Conservation (phyloP, 805 yeast species). For the Candida palmyrensis region DNA sequence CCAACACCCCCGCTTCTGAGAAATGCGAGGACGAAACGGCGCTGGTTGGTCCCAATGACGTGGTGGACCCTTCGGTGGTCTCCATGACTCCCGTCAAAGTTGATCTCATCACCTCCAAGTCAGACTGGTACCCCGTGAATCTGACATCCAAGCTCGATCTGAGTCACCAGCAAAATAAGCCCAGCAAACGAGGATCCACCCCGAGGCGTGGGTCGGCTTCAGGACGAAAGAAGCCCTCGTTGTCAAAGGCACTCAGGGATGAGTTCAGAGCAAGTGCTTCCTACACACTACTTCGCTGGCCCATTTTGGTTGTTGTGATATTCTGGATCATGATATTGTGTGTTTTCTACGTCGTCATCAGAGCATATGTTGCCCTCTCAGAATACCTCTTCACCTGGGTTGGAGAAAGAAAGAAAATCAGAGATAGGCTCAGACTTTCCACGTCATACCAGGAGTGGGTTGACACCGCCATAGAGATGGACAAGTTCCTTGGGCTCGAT, state of each 20-base stretch:
- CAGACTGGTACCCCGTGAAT: slow-evolving; percentile 20
- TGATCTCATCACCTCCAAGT: slow-evolving; percentile 19
- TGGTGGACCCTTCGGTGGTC: slow-evolving; percentile 1
- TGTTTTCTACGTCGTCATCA: slow-evolving; percentile 43
- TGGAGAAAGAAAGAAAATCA: slow-evolving; percentile 47
- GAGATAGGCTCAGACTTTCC: slow-evolving; percentile 47
- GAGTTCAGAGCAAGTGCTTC: slow-evolving; percentile 33
- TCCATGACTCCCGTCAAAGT: slow-evolving; percentile 6
- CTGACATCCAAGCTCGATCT: too few relatives aligned
- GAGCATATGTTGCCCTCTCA: slow-evolving; percentile 58
- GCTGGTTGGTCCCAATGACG: neutral
- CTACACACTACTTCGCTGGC: slow-evolving; percentile 55
- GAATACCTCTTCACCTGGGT: slow-evolving; percentile 59
- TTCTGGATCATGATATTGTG: slow-evolving; percentile 52
- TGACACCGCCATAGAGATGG: slow-evolving; percentile 51
- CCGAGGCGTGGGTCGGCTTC: too few relatives aligned
- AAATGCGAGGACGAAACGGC: neutral
- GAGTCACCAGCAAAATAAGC: too few relatives aligned
- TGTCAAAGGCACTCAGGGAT: slow-evolving; percentile 17
- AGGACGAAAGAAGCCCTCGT: neutral
- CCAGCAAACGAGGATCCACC: too few relatives aligned
- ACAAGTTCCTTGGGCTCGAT: slow-evolving; percentile 52
- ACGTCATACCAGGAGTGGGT: slow-evolving; percentile 59
- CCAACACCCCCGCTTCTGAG: slow-evolving; percentile 1
- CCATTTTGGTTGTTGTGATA: slow-evolving; percentile 47